These are phyloP conservation scores for Erucastrum elatum DNA, from an alignment of 345 rosid species.

Conservation along the genomic window DNA sequence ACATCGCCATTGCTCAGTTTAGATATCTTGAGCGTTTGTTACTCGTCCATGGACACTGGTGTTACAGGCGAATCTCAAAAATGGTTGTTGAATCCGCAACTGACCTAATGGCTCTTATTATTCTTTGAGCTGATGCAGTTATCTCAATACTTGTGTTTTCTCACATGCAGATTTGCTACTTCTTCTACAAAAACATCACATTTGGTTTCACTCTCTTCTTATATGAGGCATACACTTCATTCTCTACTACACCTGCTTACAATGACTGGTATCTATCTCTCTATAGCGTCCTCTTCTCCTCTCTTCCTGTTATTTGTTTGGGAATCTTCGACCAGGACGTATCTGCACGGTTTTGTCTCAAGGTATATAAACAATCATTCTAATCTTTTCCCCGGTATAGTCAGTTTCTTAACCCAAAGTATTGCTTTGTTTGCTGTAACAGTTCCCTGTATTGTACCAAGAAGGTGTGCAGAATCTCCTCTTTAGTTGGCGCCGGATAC, in stretches of 20 bases:
- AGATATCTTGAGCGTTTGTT: constrained; percentile 92
- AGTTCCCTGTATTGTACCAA: constrained; percentile 92
- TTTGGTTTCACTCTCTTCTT: constrained; percentile 85
- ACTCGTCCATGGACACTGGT: constrained; percentile 99
- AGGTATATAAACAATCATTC: constrained; percentile 53
- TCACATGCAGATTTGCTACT: constrained; percentile 82
- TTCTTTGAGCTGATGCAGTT: background rate
- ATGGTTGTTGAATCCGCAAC: constrained; percentile 53
- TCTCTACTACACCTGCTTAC: constrained; percentile 79
- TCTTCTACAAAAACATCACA: constrained; percentile 91
- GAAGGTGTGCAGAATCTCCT: constrained; percentile 84
- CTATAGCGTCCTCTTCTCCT: constrained; percentile 78
- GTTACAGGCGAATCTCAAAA: constrained; percentile 82
- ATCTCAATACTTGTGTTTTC: constrained; percentile 24
- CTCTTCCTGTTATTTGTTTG: constrained; percentile 75
- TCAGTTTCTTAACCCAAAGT: background rate
- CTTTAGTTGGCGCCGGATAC: constrained; percentile 80
- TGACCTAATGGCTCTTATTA: background rate
- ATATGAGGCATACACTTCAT: constrained; percentile 73
- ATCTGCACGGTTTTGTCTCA: constrained; percentile 63
- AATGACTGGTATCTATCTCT: constrained; percentile 87
- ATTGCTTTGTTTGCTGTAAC: constrained; percentile 33
- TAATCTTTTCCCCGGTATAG: background rate
- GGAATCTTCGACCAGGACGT: constrained; percentile 98
- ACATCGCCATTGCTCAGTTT: constrained; percentile 90